phyloP scores from a whole-genome alignment of 345 rosid genomes.

The Cochlearia excelsa region DNA sequence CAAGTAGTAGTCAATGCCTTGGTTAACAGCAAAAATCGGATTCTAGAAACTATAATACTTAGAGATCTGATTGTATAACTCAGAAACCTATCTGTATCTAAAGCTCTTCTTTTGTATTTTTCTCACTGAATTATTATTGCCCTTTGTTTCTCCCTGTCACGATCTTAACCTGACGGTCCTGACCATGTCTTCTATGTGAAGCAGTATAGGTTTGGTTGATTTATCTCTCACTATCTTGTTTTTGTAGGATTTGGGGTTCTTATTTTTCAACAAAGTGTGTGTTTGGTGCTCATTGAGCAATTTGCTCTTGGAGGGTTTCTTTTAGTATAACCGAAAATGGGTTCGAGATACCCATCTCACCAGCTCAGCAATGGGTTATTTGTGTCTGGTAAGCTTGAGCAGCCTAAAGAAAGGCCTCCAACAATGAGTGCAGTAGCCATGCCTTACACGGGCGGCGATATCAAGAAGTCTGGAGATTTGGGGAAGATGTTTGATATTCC shows the following conservation, averaged over 20 bases:
- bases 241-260: constrained; percentile 16
- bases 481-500: constrained; percentile 99
- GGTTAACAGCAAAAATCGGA: too few relatives aligned
- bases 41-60: too few relatives aligned
- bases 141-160: too few relatives aligned
- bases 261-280: constrained; percentile 1
- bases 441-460: constrained; percentile 98
- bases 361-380: constrained; percentile 92
- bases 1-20: too few relatives aligned
- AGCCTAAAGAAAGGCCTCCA: constrained; percentile 87
- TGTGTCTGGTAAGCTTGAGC: constrained; percentile 99
- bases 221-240: constrained; percentile 10
- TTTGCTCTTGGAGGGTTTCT: constrained; percentile 23
- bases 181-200: not conserved
- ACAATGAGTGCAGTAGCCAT: constrained; percentile 89
- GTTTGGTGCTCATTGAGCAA: constrained; percentile 6
- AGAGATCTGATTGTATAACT: too few relatives aligned
- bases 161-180: too few relatives aligned
- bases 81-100: too few relatives aligned
- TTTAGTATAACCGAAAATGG: constrained; percentile 53
- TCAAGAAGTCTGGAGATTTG: constrained; percentile 90
- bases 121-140: too few relatives aligned
- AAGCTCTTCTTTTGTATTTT: too few relatives aligned
- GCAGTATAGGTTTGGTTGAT: not conserved
- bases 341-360: constrained; percentile 96